These are phyloP conservation scores for Saposhnikovia divaricata DNA, from an alignment of 129 eudicot genomes.

Conservation along the genomic window DNA sequence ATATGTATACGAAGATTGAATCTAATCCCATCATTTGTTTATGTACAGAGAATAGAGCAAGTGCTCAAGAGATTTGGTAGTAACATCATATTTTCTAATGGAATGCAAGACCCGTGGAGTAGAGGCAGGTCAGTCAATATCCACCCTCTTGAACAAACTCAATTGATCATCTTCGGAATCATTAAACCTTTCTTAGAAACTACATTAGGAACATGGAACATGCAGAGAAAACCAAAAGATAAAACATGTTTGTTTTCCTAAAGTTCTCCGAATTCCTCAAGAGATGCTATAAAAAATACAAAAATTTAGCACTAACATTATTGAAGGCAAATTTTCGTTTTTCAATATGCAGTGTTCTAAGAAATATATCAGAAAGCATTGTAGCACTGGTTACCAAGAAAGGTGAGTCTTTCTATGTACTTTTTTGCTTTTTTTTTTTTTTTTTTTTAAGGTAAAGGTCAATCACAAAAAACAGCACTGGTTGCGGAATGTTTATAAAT, in stretches of 20 bases:
- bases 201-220: not conserved
- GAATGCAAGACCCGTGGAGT: conserved; percentile 62
- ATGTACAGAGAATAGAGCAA: conserved; percentile 29
- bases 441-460: not conserved
- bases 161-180: not conserved
- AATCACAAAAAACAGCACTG: not conserved
- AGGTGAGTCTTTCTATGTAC: conserved; percentile 14
- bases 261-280: not conserved
- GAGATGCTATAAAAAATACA: not conserved
- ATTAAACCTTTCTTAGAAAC: not conserved
- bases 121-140: conserved; percentile 41
- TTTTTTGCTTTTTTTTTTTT: not conserved
- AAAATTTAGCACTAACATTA: not conserved
- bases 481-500: not conserved
- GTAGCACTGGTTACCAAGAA: conserved; percentile 40
- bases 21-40: not conserved
- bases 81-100: conserved; percentile 45
- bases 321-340: not conserved
- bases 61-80: conserved; percentile 44
- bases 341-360: conserved; percentile 28
- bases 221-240: not conserved
- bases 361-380: conserved; percentile 37
- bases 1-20: not conserved
- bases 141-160: not conserved
- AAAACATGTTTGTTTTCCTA: not conserved